A percentile compares a stretch with the other conserved stretches of the same genome.
These are phyloP conservation scores for Ogataea pignaliae DNA, from an alignment of 805 yeast species.

Conservation along the genomic window DNA sequence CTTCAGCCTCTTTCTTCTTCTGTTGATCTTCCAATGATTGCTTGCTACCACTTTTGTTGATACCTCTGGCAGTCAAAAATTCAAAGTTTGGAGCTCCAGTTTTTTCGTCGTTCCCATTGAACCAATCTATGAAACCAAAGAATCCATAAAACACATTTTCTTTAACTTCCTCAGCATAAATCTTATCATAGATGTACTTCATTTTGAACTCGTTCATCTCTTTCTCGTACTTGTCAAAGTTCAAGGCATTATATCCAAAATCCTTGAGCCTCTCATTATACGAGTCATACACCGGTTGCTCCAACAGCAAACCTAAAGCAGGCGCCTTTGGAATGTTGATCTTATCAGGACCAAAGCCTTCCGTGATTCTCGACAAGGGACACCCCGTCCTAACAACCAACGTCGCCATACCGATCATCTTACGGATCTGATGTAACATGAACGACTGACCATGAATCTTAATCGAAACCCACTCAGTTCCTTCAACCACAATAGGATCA, in stretches of 20 bases:
- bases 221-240: conserved; percentile 57
- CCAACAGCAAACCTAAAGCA: conserved; percentile 85
- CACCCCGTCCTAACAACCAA: conserved; percentile 82
- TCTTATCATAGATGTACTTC: conserved; percentile 86
- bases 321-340: conserved; percentile 97
- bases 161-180: conserved; percentile 81
- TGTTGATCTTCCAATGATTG: no score
- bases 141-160: conserved; percentile 90
- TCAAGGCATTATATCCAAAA: conserved; percentile 73
- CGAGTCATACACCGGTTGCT: conserved; percentile 86
- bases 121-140: conserved; percentile 84
- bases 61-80: conserved; percentile 48
- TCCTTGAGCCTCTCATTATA: conserved; percentile 68
- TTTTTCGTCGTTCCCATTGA: conserved; percentile 46
- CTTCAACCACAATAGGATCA: conserved; percentile 87
- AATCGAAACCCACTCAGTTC: conserved; percentile 93
- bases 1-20: no score
- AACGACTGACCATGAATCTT: conserved; percentile 98
- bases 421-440: conserved; percentile 96
- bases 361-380: conserved; percentile 68
- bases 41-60: conserved; percentile 19
- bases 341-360: conserved; percentile 70
- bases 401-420: conserved; percentile 95
- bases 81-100: conserved; percentile 57
- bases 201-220: conserved; percentile 84